Percentiles rank a stretch among this genome's conserved stretches.
Evolutionary conservation across 2,329 filamentous ascomycete genomes (phyloP).

Genomic region (Trichoderma guizhouense): DNA sequence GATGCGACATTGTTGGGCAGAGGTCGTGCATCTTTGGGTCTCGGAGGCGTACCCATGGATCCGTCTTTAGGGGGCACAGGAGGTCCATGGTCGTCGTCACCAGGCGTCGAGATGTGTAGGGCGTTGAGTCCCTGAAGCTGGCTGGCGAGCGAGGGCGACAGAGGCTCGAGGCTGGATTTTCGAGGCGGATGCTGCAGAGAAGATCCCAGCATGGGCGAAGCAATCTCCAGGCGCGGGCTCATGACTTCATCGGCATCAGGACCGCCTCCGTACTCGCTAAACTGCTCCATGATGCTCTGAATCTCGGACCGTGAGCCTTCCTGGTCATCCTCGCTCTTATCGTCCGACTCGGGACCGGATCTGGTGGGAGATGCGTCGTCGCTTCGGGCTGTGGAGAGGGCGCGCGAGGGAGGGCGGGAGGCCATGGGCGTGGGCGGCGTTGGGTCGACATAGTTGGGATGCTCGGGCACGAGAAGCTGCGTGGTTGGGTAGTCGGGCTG

Average conservation of each 20-base stretch:
- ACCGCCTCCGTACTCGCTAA: conserved; percentile 70
- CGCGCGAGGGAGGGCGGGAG: conserved; percentile 57
- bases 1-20: conserved; percentile 27
- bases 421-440: conserved; percentile 54
- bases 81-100: conserved; percentile 48
- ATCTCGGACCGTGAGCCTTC: conserved; percentile 81
- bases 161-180: conserved; percentile 79
- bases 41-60: conserved; percentile 39
- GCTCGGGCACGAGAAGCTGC: conserved; percentile 48
- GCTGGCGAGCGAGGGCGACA: conserved; percentile 49
- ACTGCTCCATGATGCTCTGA: conserved; percentile 96
- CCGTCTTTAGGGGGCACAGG: conserved; percentile 61
- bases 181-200: conserved; percentile 72
- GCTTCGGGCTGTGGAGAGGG: conserved; percentile 51
- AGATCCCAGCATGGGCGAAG: conserved; percentile 71
- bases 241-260: conserved; percentile 80
- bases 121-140: conserved; percentile 49
- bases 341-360: conserved; percentile 54
- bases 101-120: conserved; percentile 39
- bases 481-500: conserved; percentile 25
- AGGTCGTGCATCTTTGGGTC: conserved; percentile 38
- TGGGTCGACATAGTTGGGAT: conserved; percentile 52
- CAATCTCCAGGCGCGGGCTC: conserved; percentile 80
- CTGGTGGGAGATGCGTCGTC: conserved; percentile 48
- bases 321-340: conserved; percentile 61